phyloP scores from a whole-genome alignment of 2,329 filamentous ascomycete genomes.

The Trichoderma semiorbis region DNA sequence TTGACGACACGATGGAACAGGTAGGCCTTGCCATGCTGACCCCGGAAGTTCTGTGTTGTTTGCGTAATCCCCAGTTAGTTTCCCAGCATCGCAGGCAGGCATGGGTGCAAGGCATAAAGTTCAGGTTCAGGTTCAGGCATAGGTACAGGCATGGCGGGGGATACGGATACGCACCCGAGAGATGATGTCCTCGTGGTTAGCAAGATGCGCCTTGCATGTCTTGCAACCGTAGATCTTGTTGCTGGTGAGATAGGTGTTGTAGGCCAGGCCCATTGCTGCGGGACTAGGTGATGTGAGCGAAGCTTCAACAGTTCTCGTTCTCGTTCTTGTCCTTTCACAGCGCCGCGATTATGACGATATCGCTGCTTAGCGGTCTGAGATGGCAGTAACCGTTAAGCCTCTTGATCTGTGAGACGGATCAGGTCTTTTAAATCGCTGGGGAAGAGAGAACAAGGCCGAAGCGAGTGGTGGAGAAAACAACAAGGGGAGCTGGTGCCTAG shows the following conservation, averaged over 20 bases:
- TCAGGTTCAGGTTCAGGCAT: background rate
- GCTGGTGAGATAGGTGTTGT: constrained; percentile 87
- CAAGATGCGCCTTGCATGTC: constrained; percentile 90
- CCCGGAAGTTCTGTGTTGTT: constrained; percentile 81
- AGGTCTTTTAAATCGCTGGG: background rate
- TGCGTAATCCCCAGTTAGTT: background rate
- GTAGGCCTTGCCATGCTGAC: constrained; percentile 96
- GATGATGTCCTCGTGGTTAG: constrained; percentile 94
- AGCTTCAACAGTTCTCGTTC: background rate
- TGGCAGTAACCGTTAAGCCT: background rate
- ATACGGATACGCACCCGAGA: constrained; percentile 63
- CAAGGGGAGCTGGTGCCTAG: background rate
- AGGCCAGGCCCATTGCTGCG: constrained; percentile 73
- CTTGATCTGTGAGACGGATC: background rate
- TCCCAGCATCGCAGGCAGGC: background rate
- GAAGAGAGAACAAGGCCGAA: background rate
- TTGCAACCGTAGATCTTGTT: constrained; percentile 90
- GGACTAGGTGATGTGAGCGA: background rate
- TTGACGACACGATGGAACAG: constrained; percentile 96
- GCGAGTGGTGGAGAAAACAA: background rate
- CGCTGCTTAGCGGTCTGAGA: background rate
- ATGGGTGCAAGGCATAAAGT: background rate
- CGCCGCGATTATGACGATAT: background rate
- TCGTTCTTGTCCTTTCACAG: background rate
- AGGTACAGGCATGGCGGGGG: background rate